Base-by-base conservation (phyloP, 208 protist species). In the Novymonas esmeraldas region DNA sequence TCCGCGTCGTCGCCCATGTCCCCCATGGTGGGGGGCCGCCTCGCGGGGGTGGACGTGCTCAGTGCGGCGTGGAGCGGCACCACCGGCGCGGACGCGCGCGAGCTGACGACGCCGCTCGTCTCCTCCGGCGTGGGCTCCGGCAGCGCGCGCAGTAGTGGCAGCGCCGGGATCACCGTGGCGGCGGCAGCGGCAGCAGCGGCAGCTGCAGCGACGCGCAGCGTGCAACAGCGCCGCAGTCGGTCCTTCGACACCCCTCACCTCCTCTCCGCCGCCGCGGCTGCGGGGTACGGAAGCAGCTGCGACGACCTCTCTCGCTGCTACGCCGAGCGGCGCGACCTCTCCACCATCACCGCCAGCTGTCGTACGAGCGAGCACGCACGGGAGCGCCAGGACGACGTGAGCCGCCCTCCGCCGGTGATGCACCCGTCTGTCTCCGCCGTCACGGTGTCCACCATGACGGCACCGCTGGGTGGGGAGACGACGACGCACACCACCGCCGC, bases 391-490 rank as follows among this genome's bases (percentile, higher is more conserved):
- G 48, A 28, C 26, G 29, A 49, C 44, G 13, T 28, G 52, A 16
- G 1, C 41, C 52, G 29, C 2, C 45, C 7, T 6, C 18, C 49
- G 0, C 11, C 58, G 49, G n/a, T 57, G n/a, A 24, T 28, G 24
- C 39, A 39, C 50, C 41, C 48, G n/a, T 34, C 50, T 7, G 58
- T 50, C 24, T 45, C 64, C 11, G 29, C 34, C 2, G 13, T 46
- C 14, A 46, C 63, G 10, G 29, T 70, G 6, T 77, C 71, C 11
- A 31, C 48, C 9, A 39, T 57, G 20, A 60, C 28, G 13, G 52
- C 56, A 10, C 34, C 56, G 10, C 41, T 61, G 5, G 61, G 13
- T 6, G 20, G n/a, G 16, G 29, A 6, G 16, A n/a, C 62, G 0
- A 44, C 22, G 10, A 38, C 62, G 11, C 22, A 33, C 2, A 7